phyloP scores from a whole-genome alignment of 2,329 filamentous ascomycete species.

The Bipolaris oryzae region DNA sequence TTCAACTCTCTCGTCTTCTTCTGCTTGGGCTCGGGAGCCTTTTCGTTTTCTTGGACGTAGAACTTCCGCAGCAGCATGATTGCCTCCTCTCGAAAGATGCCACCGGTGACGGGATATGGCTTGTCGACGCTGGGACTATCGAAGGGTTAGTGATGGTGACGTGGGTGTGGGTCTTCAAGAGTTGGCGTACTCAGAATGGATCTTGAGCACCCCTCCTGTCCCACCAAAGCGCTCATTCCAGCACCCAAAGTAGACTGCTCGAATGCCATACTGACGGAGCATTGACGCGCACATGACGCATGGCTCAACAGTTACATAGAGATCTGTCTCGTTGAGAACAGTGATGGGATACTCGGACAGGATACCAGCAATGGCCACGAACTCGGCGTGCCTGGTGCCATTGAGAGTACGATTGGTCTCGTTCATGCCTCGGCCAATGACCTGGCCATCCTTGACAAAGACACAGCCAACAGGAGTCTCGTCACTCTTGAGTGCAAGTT shows the following conservation, averaged over 20 bases:
- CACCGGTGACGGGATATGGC: constrained; percentile 82
- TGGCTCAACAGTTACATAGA: constrained; percentile 97
- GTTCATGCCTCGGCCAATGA: constrained; percentile 94
- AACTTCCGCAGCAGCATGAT: constrained; percentile 91
- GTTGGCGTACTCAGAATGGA: constrained; percentile 69
- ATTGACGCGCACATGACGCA: constrained; percentile 99
- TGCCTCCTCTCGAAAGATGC: constrained; percentile 88
- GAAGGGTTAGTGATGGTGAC: constrained; percentile 25
- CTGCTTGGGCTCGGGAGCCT: constrained; percentile 69
- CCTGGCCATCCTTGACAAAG: constrained; percentile 76
- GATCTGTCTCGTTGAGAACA: constrained; percentile 73
- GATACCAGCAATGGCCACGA: constrained; percentile 78
- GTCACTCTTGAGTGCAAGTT: constrained; percentile 78
- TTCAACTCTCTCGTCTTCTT: constrained; percentile 70
- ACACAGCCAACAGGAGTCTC: constrained; percentile 98
- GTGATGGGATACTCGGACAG: constrained; percentile 68
- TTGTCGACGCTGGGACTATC: constrained; percentile 70
- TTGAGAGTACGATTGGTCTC: constrained; percentile 69
- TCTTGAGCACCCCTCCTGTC: constrained; percentile 87
- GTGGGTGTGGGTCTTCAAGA: neutral
- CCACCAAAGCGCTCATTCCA: constrained; percentile 97
- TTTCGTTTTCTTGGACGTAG: constrained; percentile 96
- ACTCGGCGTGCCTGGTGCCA: constrained; percentile 93
- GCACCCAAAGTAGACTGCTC: constrained; percentile 92
- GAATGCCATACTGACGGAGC: constrained; percentile 84